These are phyloP conservation scores for Penicillium sp. DNA, from an alignment of 2,329 filamentous ascomycete genomes.

Conservation along the genomic window DNA sequence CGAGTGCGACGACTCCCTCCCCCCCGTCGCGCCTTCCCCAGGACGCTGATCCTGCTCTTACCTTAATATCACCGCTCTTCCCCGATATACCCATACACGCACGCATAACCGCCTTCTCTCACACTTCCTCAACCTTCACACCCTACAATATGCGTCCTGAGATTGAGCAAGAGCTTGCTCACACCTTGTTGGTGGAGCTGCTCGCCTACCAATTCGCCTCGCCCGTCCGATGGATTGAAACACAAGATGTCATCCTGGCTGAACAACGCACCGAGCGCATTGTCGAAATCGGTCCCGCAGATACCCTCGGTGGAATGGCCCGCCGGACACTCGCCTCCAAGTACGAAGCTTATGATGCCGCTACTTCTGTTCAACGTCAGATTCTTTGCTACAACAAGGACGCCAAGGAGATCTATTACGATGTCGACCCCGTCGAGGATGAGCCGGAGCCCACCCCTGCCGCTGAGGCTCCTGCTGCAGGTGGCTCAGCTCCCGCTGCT, in stretches of 20 bases:
- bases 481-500: slow-evolving; percentile 45
- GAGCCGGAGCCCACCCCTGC: slow-evolving; percentile 65
- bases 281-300: slow-evolving; percentile 94
- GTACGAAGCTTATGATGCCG: slow-evolving; percentile 98
- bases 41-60: slow-evolving; percentile 22
- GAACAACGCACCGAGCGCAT: slow-evolving; percentile 96
- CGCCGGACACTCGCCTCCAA: slow-evolving; percentile 94
- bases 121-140: slow-evolving; percentile 27
- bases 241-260: slow-evolving; percentile 97
- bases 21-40: slow-evolving; percentile 20
- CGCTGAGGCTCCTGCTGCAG: slow-evolving; percentile 40
- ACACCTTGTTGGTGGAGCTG: slow-evolving; percentile 97
- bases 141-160: slow-evolving; percentile 83
- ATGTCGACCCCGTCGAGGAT: slow-evolving; percentile 92
- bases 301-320: slow-evolving; percentile 97
- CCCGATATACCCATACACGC: no score
- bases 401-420: slow-evolving; percentile 98
- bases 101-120: no score
- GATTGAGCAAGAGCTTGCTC: slow-evolving; percentile 98
- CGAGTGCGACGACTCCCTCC: slow-evolving; percentile 15
- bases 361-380: slow-evolving; percentile 92
- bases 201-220: slow-evolving; percentile 99
- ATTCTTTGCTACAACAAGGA: slow-evolving; percentile 99
- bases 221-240: slow-evolving; percentile 99
- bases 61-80: slow-evolving; percentile 9